phyloP scores from a whole-genome alignment of 148 eudicot species.

The Beta vulgaris region DNA sequence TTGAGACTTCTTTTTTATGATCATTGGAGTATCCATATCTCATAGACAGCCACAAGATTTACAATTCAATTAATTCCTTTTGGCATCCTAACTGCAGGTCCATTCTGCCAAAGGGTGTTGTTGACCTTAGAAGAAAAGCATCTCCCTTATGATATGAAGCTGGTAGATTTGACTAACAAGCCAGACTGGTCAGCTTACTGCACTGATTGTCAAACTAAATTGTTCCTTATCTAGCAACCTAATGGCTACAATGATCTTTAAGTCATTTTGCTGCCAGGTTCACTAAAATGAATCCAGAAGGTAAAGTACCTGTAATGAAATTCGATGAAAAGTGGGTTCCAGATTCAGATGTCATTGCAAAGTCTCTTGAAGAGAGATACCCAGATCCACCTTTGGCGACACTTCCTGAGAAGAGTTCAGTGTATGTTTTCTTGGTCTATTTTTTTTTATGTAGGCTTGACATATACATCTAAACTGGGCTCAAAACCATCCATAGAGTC shows the following conservation, averaged over 20 bases:
- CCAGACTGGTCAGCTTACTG: constrained; percentile 64
- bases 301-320: constrained; percentile 87
- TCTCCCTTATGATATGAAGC: constrained; percentile 76
- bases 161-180: constrained; percentile 67
- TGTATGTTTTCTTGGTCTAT: constrained; percentile 39
- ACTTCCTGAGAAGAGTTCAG: constrained; percentile 79
- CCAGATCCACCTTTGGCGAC: constrained; percentile 76
- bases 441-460: not conserved
- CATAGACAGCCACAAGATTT: not conserved
- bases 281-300: constrained; percentile 71
- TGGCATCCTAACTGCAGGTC: constrained; percentile 47
- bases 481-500: not conserved
- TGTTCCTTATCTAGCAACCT: not conserved
- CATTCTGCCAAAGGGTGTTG: constrained; percentile 82
- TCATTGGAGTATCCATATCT: not conserved
- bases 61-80: not conserved
- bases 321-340: constrained; percentile 87
- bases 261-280: constrained; percentile 44
- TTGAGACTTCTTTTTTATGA: not conserved
- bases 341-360: constrained; percentile 88
- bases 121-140: constrained; percentile 89
- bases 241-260: not conserved
- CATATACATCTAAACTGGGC: not conserved
- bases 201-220: not conserved
- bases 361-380: constrained; percentile 68